Conservation (phyloP, 2,329 filamentous ascomycete genomes). For the Neurospora crassa region DNA sequence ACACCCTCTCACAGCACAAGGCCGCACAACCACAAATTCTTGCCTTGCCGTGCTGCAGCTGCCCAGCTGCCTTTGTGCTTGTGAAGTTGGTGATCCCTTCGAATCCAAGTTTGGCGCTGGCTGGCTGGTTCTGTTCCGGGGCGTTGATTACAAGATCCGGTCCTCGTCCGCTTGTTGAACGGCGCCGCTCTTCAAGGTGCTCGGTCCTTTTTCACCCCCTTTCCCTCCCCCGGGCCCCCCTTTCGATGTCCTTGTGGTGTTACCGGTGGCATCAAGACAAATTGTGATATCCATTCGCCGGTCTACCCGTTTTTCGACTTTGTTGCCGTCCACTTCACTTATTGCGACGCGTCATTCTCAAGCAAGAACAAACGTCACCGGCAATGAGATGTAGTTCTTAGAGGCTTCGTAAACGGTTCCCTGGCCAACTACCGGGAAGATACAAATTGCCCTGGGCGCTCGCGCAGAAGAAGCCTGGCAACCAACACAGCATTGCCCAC, state of each 20-base stretch:
- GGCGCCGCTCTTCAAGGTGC: neutral
- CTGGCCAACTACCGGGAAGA: neutral
- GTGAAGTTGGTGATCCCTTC: neutral
- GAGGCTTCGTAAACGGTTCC: neutral
- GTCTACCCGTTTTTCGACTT: neutral
- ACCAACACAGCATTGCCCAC: neutral
- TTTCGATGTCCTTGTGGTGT: neutral
- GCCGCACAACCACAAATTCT: neutral
- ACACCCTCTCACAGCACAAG: neutral
- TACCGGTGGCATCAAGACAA: neutral
- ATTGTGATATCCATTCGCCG: neutral
- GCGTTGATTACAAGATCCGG: neutral
- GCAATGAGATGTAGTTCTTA: constrained; percentile 3
- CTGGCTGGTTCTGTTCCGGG: neutral
- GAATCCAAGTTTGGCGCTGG: neutral
- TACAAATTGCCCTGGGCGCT: neutral
- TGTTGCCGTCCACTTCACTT: neutral
- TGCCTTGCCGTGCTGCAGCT: constrained; percentile 2
- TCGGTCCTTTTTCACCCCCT: neutral
- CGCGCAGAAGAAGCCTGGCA: neutral
- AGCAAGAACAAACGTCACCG: neutral
- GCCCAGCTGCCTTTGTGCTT: neutral
- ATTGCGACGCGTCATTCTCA: neutral
- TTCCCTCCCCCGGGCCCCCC: neutral
- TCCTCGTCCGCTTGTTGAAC: neutral